A percentile compares a stretch with the other conserved stretches of the same genome.
These are phyloP conservation scores for Lichtheimia ornata DNA, from an alignment of 371 early-diverging fungal genomes.

Conservation along the genomic window DNA sequence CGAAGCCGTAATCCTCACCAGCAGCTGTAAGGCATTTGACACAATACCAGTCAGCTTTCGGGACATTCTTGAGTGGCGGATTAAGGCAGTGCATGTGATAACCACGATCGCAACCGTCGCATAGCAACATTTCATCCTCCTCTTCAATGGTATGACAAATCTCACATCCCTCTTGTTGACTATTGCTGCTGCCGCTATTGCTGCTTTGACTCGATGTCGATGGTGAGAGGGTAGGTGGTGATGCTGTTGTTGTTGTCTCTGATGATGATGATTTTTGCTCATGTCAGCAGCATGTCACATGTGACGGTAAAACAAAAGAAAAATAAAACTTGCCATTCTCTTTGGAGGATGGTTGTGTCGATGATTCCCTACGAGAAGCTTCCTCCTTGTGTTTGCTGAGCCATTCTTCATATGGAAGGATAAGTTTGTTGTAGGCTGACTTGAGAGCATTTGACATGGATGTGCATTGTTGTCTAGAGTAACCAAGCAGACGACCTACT, in stretches of 20 bases:
- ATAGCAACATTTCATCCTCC: constrained; percentile 72
- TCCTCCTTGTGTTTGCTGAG: constrained; percentile 48
- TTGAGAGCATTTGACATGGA: constrained; percentile 87
- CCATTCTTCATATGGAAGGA: constrained; percentile 88
- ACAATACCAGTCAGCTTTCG: constrained; percentile 87
- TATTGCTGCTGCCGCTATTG: not conserved
- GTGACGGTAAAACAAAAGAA: too few species aligned
- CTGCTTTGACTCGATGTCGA: not conserved
- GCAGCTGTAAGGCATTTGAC: constrained; percentile 75
- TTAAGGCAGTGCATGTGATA: constrained; percentile 83
- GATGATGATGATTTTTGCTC: too few species aligned
- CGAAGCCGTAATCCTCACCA: constrained; percentile 93
- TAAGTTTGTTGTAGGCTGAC: constrained; percentile 72
- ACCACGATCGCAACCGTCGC: constrained; percentile 86
- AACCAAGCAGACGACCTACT: constrained; percentile 79
- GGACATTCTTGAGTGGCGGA: constrained; percentile 68
- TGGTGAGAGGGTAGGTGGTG: constrained; percentile 1
- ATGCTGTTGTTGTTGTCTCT: not conserved
- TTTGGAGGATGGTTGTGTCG: not conserved
- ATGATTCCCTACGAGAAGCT: not conserved
- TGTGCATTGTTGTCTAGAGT: constrained; percentile 77
- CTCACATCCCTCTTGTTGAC: constrained; percentile 55
- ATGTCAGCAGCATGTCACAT: too few species aligned
- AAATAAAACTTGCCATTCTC: too few species aligned
- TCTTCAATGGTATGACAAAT: constrained; percentile 60